Base-by-base conservation (phyloP, 148 eudicot species). In the Amaranthus cruentus region DNA sequence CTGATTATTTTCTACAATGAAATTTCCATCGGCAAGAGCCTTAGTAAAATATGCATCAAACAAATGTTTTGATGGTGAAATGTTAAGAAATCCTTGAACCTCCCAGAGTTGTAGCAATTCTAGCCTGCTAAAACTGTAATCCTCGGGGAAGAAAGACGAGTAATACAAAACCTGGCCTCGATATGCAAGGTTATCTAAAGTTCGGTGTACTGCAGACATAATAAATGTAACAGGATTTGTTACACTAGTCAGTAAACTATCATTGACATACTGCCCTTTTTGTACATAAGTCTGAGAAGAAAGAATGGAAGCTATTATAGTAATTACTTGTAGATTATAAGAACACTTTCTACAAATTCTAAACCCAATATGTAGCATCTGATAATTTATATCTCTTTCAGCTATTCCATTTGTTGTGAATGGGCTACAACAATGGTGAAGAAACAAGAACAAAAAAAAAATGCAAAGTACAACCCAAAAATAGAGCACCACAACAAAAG, bases 131-230 rank as follows among this genome's bases (percentile, higher is more conserved):
- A 72, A 78, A n/a, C 4, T 13, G 13, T 56, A 46, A 15, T 72
- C 72, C 63, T 65, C 55, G 10, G 80, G 80, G 28, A 71, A 71
- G 47, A 77, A 50, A 2, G 80, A 73, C 54, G 77, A 79, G 55
- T 69, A 79, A 42, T 73, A 55, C 38, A 79, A 61, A 2, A 28
- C 38, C 38, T 0, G 38, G 38, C 38, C 38, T 28, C 1, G 38
- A 28, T 28, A 28, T 28, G 38, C 38, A 1, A 28, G 38, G 38
- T 0, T 0, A 0, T 28, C 1, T 28, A 28, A 28, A 28, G 38
- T 28, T 28, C 38, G 38, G 38, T 28, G 38, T 28, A 28, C 38
- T 28, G 38, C 38, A 28, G 38, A 28, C 38, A 28, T 28, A 1
- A 28, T 28, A 28, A 28, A 28, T 28, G 38, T 28, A 28, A 28